phyloP scores from a whole-genome alignment of 345 rosid genomes.

The Cardiospermum halicacabum region DNA sequence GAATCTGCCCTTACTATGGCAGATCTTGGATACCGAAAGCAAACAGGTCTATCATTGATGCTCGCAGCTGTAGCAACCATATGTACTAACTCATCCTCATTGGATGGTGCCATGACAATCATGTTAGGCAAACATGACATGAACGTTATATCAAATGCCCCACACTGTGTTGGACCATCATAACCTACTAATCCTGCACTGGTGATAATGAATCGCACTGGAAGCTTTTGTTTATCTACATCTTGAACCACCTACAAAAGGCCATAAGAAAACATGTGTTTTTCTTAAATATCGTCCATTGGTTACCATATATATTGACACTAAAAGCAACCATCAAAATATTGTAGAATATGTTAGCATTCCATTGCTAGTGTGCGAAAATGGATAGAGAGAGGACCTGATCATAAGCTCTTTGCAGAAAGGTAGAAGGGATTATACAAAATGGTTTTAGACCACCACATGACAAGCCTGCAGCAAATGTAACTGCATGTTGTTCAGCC shows the following conservation, averaged over 20 bases:
- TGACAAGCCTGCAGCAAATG: conserved; percentile 93
- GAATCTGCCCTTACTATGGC: conserved; percentile 47
- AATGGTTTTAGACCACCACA: conserved; percentile 94
- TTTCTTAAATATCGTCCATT: background rate
- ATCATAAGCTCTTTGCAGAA: conserved; percentile 91
- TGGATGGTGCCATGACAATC: conserved; percentile 94
- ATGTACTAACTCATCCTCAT: conserved; percentile 77
- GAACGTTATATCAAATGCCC: conserved; percentile 86
- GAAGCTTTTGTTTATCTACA: conserved; percentile 81
- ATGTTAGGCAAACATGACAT: conserved; percentile 97
- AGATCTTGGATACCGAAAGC: conserved; percentile 91
- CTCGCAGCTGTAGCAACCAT: conserved; percentile 88
- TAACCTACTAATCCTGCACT: conserved; percentile 93
- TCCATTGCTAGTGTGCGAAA: background rate
- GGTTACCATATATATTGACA: conserved; percentile 3
- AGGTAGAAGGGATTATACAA: conserved; percentile 81
- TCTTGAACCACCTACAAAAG: conserved; percentile 72
- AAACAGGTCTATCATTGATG: conserved; percentile 68
- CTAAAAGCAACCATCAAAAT: background rate
- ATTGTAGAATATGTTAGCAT: background rate
- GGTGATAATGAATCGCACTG: conserved; percentile 82
- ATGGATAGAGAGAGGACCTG: conserved; percentile 50
- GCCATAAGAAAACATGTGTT: conserved; percentile 13
- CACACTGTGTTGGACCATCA: conserved; percentile 80
- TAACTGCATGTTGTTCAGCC: conserved; percentile 95